phyloP scores from a whole-genome alignment of 345 rosid species.

The Corchorus olitorius region DNA sequence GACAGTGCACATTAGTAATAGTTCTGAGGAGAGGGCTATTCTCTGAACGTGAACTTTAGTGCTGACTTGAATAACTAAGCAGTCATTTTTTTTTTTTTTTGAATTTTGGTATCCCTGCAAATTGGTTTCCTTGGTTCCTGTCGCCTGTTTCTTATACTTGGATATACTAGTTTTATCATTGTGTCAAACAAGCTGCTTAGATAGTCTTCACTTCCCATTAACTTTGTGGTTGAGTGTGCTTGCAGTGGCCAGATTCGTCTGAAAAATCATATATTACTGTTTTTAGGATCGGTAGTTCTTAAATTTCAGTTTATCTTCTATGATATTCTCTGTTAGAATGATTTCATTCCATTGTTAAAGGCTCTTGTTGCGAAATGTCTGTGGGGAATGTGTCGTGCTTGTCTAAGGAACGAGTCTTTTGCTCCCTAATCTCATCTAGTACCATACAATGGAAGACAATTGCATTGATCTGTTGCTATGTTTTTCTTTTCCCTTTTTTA shows the following conservation, averaged over 20 bases:
- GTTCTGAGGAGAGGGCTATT: conserved; percentile 2
- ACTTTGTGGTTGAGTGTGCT: not conserved
- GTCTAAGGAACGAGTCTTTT: no score
- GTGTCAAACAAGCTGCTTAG: not conserved
- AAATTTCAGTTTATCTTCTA: not conserved
- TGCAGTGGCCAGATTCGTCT: not conserved
- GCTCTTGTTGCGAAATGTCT: no score
- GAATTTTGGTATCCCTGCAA: conserved; percentile 30
- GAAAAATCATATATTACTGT: not conserved
- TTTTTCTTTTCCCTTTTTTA: conserved; percentile 17
- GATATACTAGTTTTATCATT: not conserved
- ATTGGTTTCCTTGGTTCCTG: not conserved
- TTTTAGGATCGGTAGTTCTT: not conserved
- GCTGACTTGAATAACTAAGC: conserved; percentile 4
- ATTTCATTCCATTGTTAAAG: not conserved
- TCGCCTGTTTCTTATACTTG: not conserved
- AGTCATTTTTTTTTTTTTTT: conserved; percentile 1
- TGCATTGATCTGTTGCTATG: conserved; percentile 14
- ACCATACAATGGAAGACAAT: not conserved
- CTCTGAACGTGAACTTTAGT: not conserved
- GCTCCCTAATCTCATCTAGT: no score
- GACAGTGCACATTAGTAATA: not conserved
- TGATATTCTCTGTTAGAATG: not conserved
- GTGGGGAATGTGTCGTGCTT: no score
- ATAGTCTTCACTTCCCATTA: not conserved